phyloP scores from a whole-genome alignment of 768 basidiomycete genomes.

The Antrodiella citrinella region DNA sequence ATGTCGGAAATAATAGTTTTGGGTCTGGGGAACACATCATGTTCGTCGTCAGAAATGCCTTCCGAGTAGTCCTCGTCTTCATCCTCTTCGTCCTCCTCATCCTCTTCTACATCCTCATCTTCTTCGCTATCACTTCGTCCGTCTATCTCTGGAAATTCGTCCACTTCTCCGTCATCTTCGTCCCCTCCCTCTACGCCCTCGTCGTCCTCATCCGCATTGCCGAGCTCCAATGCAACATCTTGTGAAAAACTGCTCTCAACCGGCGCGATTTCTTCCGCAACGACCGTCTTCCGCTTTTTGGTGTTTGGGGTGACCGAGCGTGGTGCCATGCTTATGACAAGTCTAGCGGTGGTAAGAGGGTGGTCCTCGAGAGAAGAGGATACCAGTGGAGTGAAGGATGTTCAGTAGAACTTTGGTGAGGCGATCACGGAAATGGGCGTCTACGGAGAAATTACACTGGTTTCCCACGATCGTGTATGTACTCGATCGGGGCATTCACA shows the following conservation, averaged over 20 bases:
- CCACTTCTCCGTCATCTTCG: slow-evolving; percentile 56
- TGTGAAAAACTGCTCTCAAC: slow-evolving; percentile 26
- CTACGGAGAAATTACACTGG: slow-evolving; percentile 18
- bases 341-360: too few species aligned
- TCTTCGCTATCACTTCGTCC: slow-evolving; percentile 16
- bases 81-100: slow-evolving; percentile 28
- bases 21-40: slow-evolving; percentile 52
- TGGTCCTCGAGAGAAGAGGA: too few species aligned
- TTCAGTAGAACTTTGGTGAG: not conserved
- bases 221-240: slow-evolving; percentile 55
- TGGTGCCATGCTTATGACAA: too few species aligned
- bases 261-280: slow-evolving; percentile 31
- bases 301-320: slow-evolving; percentile 21
- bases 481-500: slow-evolving; percentile 17
- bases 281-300: slow-evolving; percentile 54
- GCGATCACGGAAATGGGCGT: slow-evolving; percentile 4
- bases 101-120: slow-evolving; percentile 29
- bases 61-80: slow-evolving; percentile 29
- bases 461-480: slow-evolving; percentile 11
- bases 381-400: too few species aligned
- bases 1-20: slow-evolving; percentile 70
- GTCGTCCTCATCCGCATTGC: slow-evolving; percentile 47
- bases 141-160: slow-evolving; percentile 51
- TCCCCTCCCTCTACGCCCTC: slow-evolving; percentile 36
- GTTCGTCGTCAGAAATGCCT: slow-evolving; percentile 31